A percentile compares a stretch with the other conserved stretches of the same genome.
Conservation (phyloP, 2,329 filamentous ascomycete species). For the Magnaporthiopsis poae region DNA sequence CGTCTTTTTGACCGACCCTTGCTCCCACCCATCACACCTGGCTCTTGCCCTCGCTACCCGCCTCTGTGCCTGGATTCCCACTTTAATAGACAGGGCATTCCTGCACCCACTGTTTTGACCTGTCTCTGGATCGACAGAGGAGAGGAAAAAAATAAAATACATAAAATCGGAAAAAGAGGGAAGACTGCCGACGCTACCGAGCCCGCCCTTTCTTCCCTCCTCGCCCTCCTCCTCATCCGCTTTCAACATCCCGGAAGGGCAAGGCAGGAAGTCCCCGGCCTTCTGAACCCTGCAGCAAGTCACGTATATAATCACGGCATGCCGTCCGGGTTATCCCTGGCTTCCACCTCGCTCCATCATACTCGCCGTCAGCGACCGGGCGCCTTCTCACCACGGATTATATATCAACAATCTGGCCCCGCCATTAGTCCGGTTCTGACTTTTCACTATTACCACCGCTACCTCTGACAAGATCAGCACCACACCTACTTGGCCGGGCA, state of each 20-base stretch:
- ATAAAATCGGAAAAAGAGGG: background rate
- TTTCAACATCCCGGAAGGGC: background rate
- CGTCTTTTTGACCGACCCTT: too few species aligned
- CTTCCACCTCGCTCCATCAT: background rate
- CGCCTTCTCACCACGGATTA: background rate
- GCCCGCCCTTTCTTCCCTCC: too few species aligned
- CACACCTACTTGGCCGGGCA: background rate
- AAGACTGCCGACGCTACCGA: too few species aligned
- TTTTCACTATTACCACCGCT: background rate
- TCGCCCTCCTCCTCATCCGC: background rate
- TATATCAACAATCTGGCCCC: background rate
- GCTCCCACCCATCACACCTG: too few species aligned
- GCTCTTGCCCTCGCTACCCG: slow-evolving; percentile 6
- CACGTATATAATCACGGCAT: slow-evolving; percentile 7
- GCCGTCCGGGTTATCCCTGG: slow-evolving; percentile 5
- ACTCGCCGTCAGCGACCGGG: background rate
- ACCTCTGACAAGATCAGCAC: background rate
- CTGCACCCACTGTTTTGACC: background rate
- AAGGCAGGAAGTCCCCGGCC: background rate
- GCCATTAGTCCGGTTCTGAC: background rate
- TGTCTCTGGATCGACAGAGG: too few species aligned
- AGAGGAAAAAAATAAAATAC: too few species aligned
- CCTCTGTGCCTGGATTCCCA: slow-evolving; percentile 11
- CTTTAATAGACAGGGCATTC: background rate
- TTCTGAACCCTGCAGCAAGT: background rate